Base-by-base conservation (phyloP, 768 basidiomycete species). In the Phaffia australis region DNA sequence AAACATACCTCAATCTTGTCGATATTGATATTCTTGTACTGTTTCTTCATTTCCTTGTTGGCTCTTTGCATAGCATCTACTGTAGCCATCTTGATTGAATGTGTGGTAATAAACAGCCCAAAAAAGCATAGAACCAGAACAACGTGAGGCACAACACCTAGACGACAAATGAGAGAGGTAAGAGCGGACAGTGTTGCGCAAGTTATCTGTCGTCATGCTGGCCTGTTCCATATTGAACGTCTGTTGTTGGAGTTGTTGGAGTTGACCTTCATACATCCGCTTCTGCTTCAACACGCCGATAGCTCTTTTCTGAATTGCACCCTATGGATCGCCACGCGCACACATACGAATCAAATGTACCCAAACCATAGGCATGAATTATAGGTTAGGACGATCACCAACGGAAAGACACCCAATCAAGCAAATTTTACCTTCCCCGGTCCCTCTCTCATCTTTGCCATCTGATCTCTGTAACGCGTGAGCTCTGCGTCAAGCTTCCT, bases 141-240 rank as follows among this genome's bases (percentile, higher is more conserved):
- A 29, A 35, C 18, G 18, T 11, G 14, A 42, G 58, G 27, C 29
- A 64, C 11, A 2, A 23, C 25, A 55, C 48, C 48, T 14, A n/a
- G 15, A 32, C 4, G 72, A 0, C 23, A 21, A 23, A 42, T 16
- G 1, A 14, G n/a, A 35, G 42, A 46, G 66, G 35, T 11, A 42
- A 42, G 11, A 30, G 57, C 66, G 66, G 30, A 77, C 76, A 9
- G 95, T 98, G 75, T 97, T 98, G 70, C 90, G 85, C 72, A 98
- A 77, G 77, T 98, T 98, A 79, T 98, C 95, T n/a, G 94, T 98
- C 11, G 89, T 86, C 73, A 98, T 84, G 18, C 88, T 83, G 16
- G 93, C 87, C 63, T 88, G 91, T 79, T 99, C 93, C 88, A 98
- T 98, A 78, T 99, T 98, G 80, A 90, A 98, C 27, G 89, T 86